Evolutionary conservation across 2,329 filamentous ascomycete species (phyloP), one percentile per base, ranked within the genome.

Genomic region (Ambrosiella cleistominuta): DNA sequence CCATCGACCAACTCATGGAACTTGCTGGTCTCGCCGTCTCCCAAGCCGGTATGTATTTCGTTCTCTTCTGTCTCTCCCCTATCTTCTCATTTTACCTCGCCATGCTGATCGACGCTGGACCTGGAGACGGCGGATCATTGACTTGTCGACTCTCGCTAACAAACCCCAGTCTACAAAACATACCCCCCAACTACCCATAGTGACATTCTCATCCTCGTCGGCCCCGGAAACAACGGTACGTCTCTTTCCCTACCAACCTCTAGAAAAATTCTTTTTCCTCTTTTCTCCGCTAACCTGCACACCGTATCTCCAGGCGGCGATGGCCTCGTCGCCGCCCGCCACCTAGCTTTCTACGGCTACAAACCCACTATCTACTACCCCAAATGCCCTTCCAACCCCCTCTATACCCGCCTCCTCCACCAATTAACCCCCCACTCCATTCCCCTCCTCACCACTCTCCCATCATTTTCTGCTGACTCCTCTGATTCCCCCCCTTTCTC

Each of bases 1-100:
- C 88, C 9, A 79, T 98, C 58, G 93, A 97, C 67, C 93, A 98
- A 70, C 75, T 98, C 54, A 97, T 98, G 93, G 93, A 97, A 68
- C 74, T 98, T 7, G 93, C 93, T 49, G 93, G 93, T 0, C 77
- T 98, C 0, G 90, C 89, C 0, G 89, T 97, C 35, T 91, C 91
- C 11, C 89, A 97, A 75, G 89, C 86, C 55, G 82, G 88, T 90
- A 67, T 60, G 74, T 62, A n/a, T 13, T 42, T 19, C 27, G 27
- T 5, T 27, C 4, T 27, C 27, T 27, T 27, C 27, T 27, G 27
- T 5, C 27, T 5, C 27, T 27, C 27, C 4, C 27, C 2, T 27
- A 27, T 27, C 27, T 27, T 27, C 27, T 27, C 27, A 27, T 27
- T 27, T 27, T 27, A 2, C 4, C 27, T 27, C 27, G 27, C 27